Base-by-base conservation (phyloP, 2,329 filamentous ascomycete genomes). In the Hypoxylon sp. region DNA sequence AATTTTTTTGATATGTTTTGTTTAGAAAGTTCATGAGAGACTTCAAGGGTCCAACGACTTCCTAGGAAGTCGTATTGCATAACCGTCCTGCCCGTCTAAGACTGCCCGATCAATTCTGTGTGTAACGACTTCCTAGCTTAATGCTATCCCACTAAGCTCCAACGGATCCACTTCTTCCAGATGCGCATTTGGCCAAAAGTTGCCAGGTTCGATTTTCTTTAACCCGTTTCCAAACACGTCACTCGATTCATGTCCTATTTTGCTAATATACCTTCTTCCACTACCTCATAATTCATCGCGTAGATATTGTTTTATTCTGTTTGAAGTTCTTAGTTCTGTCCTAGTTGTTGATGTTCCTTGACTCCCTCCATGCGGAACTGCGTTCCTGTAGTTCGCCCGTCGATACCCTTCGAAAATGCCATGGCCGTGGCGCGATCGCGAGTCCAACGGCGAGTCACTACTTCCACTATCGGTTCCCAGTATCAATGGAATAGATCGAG, bases 341-440 rank as follows among this genome's bases (percentile, higher is more conserved):
- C 35, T 52, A n/a, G 51, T 61, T 29, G 71, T 69, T 64, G 61
- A 65, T 67, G 44, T 58, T 58, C 59, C 44, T 61, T 61, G 47
- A 52, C 47, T 46, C 60, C 54, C 67, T 60, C 59, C 69, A 75
- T 74, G 74, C 67, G 58, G 69, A 64, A 69, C 52, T 67, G 66
- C 69, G 52, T 68, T 68, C 60, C 62, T 55, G 52, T 72, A 58
- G 63, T 72, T 63, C 67, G 66, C 67, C 60, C 48, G 63, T 74
- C 68, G 54, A 57, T 63, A 63, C 62, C 70, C 50, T 72, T 69
- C 67, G 65, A 78, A 76, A 54, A 80, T 80, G 79, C 77, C 77
- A 76, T 80, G 78, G 78, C 78, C 78, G 50, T 80, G 77, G 75
- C 75, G 75, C 65, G 75, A 75, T 74, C 75, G 77, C 73, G 73